Evolutionary conservation across 148 eudicot genomes (phyloP), one percentile per base, ranked within the genome.

Genomic region (Arbutus unedo): DNA sequence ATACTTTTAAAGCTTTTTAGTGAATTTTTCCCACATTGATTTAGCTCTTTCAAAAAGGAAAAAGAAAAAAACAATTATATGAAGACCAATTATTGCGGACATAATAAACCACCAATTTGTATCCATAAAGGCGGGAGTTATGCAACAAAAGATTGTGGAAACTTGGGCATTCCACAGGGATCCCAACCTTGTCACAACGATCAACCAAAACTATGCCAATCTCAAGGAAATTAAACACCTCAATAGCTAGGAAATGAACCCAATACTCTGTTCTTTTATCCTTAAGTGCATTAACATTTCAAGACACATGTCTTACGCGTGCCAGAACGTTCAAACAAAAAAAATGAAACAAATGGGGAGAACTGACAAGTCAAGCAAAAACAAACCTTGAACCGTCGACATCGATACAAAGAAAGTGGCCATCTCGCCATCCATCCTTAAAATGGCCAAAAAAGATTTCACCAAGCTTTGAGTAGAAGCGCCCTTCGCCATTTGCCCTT

Each of bases 401-500:
- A 81, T 88, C 86, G 55, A 94, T 91, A 88, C 91, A 90, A 78
- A 94, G 94, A 85, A 96, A 96, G 70, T 87, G 89, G 45, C 99
- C 99, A 87, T 94, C 90, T 73, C 97, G 89, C 98, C 97, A 96
- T 81, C 99, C 99, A 80, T 93, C 93, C 82, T 86, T 91, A 80
- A 96, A 96, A 78, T 92, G 90, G 79, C 99, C 99, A 83, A 93
- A 96, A 84, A 94, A 89, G 76, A 96, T 87, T 64, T 94, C 97
- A 79, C 99, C 99, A 25, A 82, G 87, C 82, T 85, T 90, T 38
- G 97, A 94, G 84, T 96, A 96, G 89, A 96, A 94, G 83, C 98
- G 95, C 43, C 97, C 97, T 89, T 96, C 98, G 82, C 98, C 99
- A 85, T 93, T 93, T 41, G 99, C 97, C 86, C 88, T 92, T 14